These are phyloP conservation scores for Penicillium sp. DNA, from an alignment of 2,329 filamentous ascomycete genomes.

Conservation along the genomic window DNA sequence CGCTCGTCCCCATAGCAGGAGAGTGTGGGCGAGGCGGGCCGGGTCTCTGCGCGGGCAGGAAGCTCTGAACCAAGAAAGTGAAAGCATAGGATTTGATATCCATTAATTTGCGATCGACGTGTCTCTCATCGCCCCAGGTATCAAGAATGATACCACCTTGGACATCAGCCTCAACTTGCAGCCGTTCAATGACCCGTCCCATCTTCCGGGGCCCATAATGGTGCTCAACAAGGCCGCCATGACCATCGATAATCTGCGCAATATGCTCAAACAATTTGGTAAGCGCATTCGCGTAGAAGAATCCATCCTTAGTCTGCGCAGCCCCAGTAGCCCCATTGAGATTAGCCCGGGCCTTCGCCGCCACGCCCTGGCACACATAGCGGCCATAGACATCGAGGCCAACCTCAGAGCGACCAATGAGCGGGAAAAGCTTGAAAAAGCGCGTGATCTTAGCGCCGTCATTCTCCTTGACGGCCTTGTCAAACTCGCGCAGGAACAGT, in stretches of 20 bases:
- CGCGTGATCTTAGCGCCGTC: slow-evolving; percentile 87
- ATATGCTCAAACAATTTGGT: slow-evolving; percentile 97
- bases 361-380: slow-evolving; percentile 95
- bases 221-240: slow-evolving; percentile 84
- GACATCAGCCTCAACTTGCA: slow-evolving; percentile 92
- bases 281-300: slow-evolving; percentile 88
- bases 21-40: slow-evolving; percentile 71
- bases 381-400: slow-evolving; percentile 92
- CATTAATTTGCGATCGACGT: slow-evolving; percentile 79
- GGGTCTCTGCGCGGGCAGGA: slow-evolving; percentile 69
- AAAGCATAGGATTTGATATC: slow-evolving; percentile 98
- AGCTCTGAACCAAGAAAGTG: slow-evolving; percentile 94
- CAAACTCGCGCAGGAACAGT: slow-evolving; percentile 90
- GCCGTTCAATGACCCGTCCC: slow-evolving; percentile 85
- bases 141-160: slow-evolving; percentile 95
- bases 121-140: slow-evolving; percentile 88
- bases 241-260: slow-evolving; percentile 90
- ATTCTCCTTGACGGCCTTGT: slow-evolving; percentile 82
- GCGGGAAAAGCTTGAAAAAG: slow-evolving; percentile 96
- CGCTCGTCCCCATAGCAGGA: slow-evolving; percentile 61
- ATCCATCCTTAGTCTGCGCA: slow-evolving; percentile 67
- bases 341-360: slow-evolving; percentile 75
- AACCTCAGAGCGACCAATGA: slow-evolving; percentile 85
- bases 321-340: slow-evolving; percentile 67
- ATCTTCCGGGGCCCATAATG: slow-evolving; percentile 94